Percentiles rank a stretch among this genome's conserved stretches.
phyloP scores from a whole-genome alignment of 768 basidiomycete species.

The Tylopilus rubrobrunneus region DNA sequence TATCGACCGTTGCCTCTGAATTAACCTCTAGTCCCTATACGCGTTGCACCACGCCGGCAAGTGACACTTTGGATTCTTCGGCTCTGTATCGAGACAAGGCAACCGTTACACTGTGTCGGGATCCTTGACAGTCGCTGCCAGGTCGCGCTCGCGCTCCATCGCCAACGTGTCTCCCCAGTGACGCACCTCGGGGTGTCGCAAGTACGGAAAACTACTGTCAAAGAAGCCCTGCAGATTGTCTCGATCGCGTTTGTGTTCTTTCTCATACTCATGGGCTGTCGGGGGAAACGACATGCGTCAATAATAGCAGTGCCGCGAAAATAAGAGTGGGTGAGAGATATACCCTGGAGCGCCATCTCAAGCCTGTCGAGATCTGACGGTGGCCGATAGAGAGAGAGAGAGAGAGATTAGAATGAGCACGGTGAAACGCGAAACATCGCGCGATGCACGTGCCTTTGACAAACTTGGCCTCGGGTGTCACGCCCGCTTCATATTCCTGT shows the following conservation, averaged over 20 bases:
- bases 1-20: too few relatives aligned
- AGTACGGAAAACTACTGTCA: slow-evolving; percentile 69
- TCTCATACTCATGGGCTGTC: slow-evolving; percentile 75
- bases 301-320: too few relatives aligned
- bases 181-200: slow-evolving; percentile 70
- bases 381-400: not conserved
- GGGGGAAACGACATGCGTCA: not conserved
- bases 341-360: slow-evolving; percentile 86
- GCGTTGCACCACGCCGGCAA: too few relatives aligned
- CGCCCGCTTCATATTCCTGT: slow-evolving; percentile 81
- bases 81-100: too few relatives aligned
- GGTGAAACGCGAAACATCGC: not conserved
- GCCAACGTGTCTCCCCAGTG: slow-evolving; percentile 58
- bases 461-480: slow-evolving; percentile 73
- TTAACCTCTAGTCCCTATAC: too few relatives aligned
- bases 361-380: slow-evolving; percentile 74
- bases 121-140: not conserved
- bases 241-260: slow-evolving; percentile 38
- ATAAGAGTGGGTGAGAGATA: not conserved
- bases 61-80: not conserved
- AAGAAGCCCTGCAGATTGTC: slow-evolving; percentile 69
- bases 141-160: slow-evolving; percentile 6
- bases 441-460: slow-evolving; percentile 63
- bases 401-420: not conserved
- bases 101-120: too few relatives aligned